Evolutionary conservation across 2,329 filamentous ascomycete species (phyloP).

Genomic region (Trichophyton mentagrophytes): DNA sequence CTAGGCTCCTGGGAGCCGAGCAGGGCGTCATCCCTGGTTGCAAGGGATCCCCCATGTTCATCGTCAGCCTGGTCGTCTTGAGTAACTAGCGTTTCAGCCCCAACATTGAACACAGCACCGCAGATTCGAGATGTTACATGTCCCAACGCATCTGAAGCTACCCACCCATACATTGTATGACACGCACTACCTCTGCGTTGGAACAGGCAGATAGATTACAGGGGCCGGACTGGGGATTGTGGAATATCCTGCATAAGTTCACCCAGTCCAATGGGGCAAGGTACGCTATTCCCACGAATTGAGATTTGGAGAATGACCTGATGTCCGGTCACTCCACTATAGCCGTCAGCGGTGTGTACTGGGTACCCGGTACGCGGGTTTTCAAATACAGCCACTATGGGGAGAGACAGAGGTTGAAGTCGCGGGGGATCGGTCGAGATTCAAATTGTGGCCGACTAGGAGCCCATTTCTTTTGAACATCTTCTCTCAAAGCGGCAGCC

Average conservation of each 20-base stretch:
- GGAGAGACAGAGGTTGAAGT: background rate
- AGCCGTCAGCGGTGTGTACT: background rate
- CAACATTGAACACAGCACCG: background rate
- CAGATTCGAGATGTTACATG: background rate
- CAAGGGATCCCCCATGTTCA: background rate
- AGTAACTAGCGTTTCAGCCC: background rate
- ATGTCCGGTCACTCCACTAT: background rate
- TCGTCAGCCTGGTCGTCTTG: background rate
- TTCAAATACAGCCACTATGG: background rate
- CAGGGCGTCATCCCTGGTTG: background rate
- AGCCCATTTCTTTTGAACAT: background rate
- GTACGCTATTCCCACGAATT: background rate
- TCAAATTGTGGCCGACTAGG: background rate
- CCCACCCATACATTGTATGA: background rate
- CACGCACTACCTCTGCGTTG: background rate
- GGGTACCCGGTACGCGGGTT: background rate
- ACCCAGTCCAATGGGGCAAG: background rate
- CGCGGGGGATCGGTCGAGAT: background rate
- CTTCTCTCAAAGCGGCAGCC: background rate
- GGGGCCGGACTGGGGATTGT: background rate
- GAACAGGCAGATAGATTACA: background rate
- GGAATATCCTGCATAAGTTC: background rate
- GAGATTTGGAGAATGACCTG: background rate
- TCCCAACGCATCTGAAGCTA: background rate
- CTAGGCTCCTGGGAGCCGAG: background rate